Evolutionary conservation across 2,329 filamentous ascomycete genomes (phyloP), one percentile per base, ranked within the genome.

Genomic region (Xylariomycetidae sp.): DNA sequence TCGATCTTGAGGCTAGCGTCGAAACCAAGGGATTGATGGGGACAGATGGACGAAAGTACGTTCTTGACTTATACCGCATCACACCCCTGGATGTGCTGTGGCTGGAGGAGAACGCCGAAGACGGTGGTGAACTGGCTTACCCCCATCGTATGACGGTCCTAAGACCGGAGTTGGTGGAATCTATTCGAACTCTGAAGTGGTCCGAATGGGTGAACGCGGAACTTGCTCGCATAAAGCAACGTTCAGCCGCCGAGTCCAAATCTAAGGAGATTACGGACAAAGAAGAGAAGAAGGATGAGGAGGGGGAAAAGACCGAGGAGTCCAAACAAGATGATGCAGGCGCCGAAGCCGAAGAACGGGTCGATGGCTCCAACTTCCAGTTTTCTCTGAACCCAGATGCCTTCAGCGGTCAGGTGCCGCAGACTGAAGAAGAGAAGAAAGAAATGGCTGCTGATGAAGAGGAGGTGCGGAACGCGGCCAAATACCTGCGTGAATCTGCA

Each of bases 11-110:
- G 61, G 88, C 86, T 25, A 97, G 89, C 52, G 89, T 98, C 11
- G 92, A 98, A 64, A 98, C 92, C 33, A 98, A 98, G 69, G 92
- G 92, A 33, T 70, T 98, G n/a, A 72, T 98, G 50, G 92, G 92
- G 30, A 98, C 92, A 1, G 92, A 98, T 55, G 92, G 89, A 23
- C 80, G 92, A 50, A 96, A 95, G 59, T 98, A 98, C 56, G 87
- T 96, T n/a, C 76, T 98, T 31, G 92, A 98, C 53, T 68, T 98
- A 33, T 98, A 98, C 69, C 81, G 92, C 37, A 83, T 97, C 44
- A 94, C 92, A 3, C 92, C 92, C 5, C 67, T 97, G 37, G 92
- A 98, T 60, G 80, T 96, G 36, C 63, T 74, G 15, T 98, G 94
- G 89, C 73, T 95, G 49, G 90, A 98, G 47, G 82, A 90, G 57